These are phyloP conservation scores for Neurospora sp. DNA, from an alignment of 495 filamentous ascomycete genomes.

Conservation along the genomic window DNA sequence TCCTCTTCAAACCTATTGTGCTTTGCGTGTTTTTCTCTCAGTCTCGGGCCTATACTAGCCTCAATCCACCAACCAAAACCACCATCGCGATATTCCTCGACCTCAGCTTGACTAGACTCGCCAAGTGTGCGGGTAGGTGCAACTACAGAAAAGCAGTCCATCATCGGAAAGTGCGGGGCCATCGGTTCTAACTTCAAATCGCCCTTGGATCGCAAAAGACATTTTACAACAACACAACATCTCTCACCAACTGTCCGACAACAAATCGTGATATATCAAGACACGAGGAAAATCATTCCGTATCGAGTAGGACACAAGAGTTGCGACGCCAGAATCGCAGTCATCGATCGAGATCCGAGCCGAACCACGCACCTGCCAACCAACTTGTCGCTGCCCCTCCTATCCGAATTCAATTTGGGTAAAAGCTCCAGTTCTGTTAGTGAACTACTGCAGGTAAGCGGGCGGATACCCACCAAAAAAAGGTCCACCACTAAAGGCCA, in stretches of 20 bases:
- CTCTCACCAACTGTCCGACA: neutral
- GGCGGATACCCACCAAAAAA: conserved; percentile 1
- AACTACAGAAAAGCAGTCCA: neutral
- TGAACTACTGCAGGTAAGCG: conserved; percentile 16
- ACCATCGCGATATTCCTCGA: neutral
- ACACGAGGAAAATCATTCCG: neutral
- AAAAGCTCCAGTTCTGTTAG: neutral
- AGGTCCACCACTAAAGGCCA: neutral
- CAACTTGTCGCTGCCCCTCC: neutral
- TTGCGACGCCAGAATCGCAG: neutral
- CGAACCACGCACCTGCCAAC: neutral
- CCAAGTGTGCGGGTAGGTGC: neutral
- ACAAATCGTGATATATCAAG: neutral
- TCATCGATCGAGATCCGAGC: neutral
- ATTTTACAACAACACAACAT: neutral
- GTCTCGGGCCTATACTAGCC: neutral
- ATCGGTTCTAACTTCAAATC: neutral
- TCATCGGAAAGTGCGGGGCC: neutral
- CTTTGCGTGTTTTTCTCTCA: neutral
- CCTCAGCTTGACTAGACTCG: neutral
- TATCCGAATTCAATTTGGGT: neutral
- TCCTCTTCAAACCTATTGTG: conserved; percentile 4
- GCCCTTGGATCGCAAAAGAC: neutral
- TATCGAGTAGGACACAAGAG: neutral
- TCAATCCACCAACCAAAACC: neutral